Evolutionary conservation across 192 early-diverging fungal species (phyloP).

Genomic region (Coemansia sp.): DNA sequence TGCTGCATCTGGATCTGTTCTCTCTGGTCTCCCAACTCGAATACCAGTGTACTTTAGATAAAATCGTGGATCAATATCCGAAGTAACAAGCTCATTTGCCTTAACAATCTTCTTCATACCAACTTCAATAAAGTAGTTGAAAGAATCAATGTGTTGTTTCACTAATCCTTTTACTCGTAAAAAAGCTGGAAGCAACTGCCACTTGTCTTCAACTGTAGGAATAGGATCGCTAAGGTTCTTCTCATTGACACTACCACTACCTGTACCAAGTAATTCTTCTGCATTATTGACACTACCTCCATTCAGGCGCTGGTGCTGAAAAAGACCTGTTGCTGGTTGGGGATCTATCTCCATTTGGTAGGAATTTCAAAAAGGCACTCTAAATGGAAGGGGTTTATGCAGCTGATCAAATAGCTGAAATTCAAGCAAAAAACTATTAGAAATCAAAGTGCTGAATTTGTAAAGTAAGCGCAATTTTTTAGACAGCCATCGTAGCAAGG

Average conservation of each 20-base stretch:
- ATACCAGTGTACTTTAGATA: constrained; percentile 91
- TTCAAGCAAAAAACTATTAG: background rate
- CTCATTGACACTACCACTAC: background rate
- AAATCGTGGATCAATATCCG: constrained; percentile 91
- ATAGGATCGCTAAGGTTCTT: constrained; percentile 40
- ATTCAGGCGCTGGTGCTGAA: constrained; percentile 27
- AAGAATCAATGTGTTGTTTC: constrained; percentile 99
- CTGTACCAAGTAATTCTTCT: constrained; percentile 25
- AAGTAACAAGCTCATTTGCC: constrained; percentile 85
- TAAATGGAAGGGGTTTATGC: background rate
- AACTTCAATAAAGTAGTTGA: constrained; percentile 96
- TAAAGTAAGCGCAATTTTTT: no score
- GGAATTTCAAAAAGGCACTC: background rate
- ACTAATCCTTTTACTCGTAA: constrained; percentile 95
- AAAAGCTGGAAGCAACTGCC: constrained; percentile 96
- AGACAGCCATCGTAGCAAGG: no score
- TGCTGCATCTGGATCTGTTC: constrained; percentile 70
- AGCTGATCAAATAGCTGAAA: background rate
- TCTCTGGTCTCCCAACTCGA: constrained; percentile 77
- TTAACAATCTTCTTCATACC: constrained; percentile 92
- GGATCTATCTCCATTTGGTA: constrained; percentile 19
- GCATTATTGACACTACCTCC: constrained; percentile 14
- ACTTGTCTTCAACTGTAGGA: constrained; percentile 78
- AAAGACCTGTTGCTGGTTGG: background rate
- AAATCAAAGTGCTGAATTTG: no score